Base-by-base conservation (phyloP, 352 stramenopile species). In the Pythium brachiatum region DNA sequence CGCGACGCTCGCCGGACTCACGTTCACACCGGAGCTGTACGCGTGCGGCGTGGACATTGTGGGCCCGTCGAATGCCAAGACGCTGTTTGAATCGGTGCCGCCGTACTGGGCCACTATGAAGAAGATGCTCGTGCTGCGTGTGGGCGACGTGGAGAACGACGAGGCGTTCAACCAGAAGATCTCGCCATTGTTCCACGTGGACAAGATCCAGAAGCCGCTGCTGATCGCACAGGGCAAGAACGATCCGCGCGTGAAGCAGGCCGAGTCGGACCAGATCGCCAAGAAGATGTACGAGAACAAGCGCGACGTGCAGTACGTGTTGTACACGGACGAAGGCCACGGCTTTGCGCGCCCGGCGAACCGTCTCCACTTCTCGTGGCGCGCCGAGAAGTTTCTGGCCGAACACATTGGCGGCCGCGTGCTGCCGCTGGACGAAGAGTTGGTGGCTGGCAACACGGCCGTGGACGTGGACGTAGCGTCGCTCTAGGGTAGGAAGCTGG, bases 261-360 rank as follows among this genome's bases (percentile, higher is more conserved):
- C 73, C 27, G 81, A 91, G 64, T 81, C 81, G 25, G 78, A 90
- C 59, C 78, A 91, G 70, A 88, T 93, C 57, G 82, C 76, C n/a
- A 85, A 85, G 55, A 72, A 73, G 32, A 79, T 93, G 48, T 66
- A 76, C 44, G 72, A 72, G 36, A 89, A 86, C 61, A 81, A 83
- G 52, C 86, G 86, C 56, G 70, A 83, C 36, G 83, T 93, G 18
- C 68, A 85, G 65, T 95, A 93, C 64, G 70, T 95, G 6, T 47
- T 95, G 21, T 92, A 91, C 73, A 79, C 68, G 36, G 83, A 95
- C 65, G 86, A 95, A 70, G 86, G 86, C 29, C 83, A 95, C 62
- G 86, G 83, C 11, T 91, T 92, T 65, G 72, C 70, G 31, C 71
- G 81, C 2, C 79, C 77, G 1, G 67, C 78, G 18, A 95, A 93